A percentile compares a stretch with the other conserved stretches of the same genome.
Evolutionary conservation across 1,139 yeast genomes (phyloP).

Genomic region (Meyerozyma elateridarum): DNA sequence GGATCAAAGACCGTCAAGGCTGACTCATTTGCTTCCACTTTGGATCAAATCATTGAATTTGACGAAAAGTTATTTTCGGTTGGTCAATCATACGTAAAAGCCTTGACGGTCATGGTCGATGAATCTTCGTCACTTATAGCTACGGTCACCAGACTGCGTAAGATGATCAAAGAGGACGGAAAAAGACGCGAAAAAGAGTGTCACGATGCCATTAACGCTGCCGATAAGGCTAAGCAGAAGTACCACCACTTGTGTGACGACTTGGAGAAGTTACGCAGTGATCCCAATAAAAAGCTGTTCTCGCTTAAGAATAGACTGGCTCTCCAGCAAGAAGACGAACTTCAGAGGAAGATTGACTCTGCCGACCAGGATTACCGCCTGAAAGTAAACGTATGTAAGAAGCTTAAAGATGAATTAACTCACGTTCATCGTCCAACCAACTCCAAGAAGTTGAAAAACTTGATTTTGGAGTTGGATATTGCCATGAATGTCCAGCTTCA

Average conservation of each 20-base stretch:
- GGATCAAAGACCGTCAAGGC: constrained; percentile 38
- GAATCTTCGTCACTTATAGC: constrained; percentile 72
- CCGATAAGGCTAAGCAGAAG: constrained; percentile 84
- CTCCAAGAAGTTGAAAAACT: constrained; percentile 66
- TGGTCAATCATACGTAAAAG: constrained; percentile 71
- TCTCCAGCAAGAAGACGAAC: constrained; percentile 90
- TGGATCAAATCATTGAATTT: constrained; percentile 66
- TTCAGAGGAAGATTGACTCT: constrained; percentile 69
- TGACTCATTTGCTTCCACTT: constrained; percentile 65
- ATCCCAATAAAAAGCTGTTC: constrained; percentile 79
- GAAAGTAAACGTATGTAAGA: constrained; percentile 68
- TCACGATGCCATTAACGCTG: constrained; percentile 70
- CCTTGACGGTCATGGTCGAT: constrained; percentile 79
- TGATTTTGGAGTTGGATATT: constrained; percentile 80
- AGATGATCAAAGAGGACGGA: constrained; percentile 75
- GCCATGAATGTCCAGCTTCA: constrained; percentile 86
- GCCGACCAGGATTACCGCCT: constrained; percentile 85
- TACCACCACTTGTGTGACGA: constrained; percentile 82
- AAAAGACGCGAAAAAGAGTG: constrained; percentile 80
- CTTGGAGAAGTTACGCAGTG: constrained; percentile 76
- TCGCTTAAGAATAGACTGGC: constrained; percentile 74
- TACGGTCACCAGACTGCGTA: constrained; percentile 68
- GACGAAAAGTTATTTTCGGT: constrained; percentile 76
- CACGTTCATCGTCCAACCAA: constrained; percentile 73
- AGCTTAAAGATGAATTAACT: constrained; percentile 68